Conservation (phyloP, 306 rosid genomes). For the Lathyrus sativus region DNA sequence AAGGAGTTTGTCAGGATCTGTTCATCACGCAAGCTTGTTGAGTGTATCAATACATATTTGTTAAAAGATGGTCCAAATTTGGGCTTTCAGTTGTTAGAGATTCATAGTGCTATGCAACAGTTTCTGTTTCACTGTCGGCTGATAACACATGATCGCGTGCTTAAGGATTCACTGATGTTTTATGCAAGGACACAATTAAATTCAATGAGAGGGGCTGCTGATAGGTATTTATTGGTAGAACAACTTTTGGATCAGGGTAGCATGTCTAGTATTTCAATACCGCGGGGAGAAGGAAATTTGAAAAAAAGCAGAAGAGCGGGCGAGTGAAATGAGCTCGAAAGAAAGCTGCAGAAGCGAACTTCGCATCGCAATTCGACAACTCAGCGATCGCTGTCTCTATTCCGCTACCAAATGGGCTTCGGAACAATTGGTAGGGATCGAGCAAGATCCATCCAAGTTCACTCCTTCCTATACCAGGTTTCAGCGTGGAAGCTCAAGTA, state of each 20-base stretch:
- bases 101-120: slow-evolving; percentile 70
- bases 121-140: slow-evolving; percentile 84
- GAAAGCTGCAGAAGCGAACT: slow-evolving; percentile 85
- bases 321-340: slow-evolving; percentile 73
- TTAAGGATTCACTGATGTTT: slow-evolving; percentile 75
- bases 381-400: slow-evolving; percentile 77
- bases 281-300: too few relatives aligned
- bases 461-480: slow-evolving; percentile 91
- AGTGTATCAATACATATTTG: too few relatives aligned
- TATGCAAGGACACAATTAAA: too few relatives aligned
- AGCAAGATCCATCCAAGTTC: slow-evolving; percentile 87
- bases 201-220: too few relatives aligned
- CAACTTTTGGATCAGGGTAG: slow-evolving; percentile 82
- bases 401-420: slow-evolving; percentile 97
- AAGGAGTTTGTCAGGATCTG: too few relatives aligned
- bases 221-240: slow-evolving; percentile 62
- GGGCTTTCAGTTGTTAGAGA: slow-evolving; percentile 60
- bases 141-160: slow-evolving; percentile 83
- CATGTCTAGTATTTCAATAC: slow-evolving; percentile 50
- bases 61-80: slow-evolving; percentile 96
- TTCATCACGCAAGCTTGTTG: too few relatives aligned
- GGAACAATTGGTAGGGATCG: slow-evolving; percentile 84
- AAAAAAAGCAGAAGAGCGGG: too few relatives aligned
- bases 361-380: slow-evolving; percentile 87
- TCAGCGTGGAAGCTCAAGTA: too few relatives aligned